Conservation (phyloP, 2,329 filamentous ascomycete genomes). For the Thielaviopsis ethacetica region DNA sequence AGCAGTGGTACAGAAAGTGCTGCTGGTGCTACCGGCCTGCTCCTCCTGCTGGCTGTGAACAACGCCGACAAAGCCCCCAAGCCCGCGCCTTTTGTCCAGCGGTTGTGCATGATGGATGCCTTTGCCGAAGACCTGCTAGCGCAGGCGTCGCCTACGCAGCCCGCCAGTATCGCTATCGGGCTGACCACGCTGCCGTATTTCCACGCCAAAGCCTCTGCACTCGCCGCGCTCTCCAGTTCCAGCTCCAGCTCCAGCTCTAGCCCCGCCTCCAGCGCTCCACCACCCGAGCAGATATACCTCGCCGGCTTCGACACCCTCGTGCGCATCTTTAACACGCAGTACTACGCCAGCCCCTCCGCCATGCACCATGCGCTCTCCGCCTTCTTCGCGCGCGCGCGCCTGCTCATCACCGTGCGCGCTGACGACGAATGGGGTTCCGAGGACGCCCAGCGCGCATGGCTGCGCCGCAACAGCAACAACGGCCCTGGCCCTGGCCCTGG, state of each 20-base stretch:
- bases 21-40: constrained; percentile 26
- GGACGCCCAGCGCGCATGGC: too few species aligned
- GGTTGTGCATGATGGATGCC: constrained; percentile 54
- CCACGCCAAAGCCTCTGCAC: constrained; percentile 46
- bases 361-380: constrained; percentile 31
- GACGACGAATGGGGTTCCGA: constrained; percentile 40
- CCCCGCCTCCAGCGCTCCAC: background rate
- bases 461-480: too few species aligned
- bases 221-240: constrained; percentile 27
- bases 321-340: constrained; percentile 55
- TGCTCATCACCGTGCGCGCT: constrained; percentile 48
- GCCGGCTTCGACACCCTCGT: constrained; percentile 63
- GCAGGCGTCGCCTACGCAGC: background rate
- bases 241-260: constrained; percentile 24
- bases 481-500: too few species aligned
- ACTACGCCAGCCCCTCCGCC: constrained; percentile 31
- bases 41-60: constrained; percentile 44
- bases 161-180: constrained; percentile 40
- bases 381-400: constrained; percentile 44
- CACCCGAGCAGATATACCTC: constrained; percentile 45
- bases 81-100: constrained; percentile 49
- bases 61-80: constrained; percentile 52
- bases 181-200: constrained; percentile 61
- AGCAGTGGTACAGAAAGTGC: too few species aligned
- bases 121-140: constrained; percentile 41